phyloP scores from a whole-genome alignment of 352 stramenopile genomes.

The Globisporangium cederbergense region DNA sequence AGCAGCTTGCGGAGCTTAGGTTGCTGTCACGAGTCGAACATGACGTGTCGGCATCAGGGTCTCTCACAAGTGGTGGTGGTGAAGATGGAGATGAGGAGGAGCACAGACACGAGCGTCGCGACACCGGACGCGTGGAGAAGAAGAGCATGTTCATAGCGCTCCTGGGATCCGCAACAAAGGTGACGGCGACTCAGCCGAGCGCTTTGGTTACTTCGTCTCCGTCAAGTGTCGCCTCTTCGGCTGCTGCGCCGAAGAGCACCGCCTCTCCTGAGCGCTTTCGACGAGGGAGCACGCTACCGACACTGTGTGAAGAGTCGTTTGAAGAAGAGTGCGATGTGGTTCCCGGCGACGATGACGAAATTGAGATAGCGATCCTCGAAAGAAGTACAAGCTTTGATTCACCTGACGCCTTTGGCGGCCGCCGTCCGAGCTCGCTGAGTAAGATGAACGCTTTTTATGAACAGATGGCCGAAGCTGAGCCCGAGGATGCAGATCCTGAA shows the following conservation, averaged over 20 bases:
- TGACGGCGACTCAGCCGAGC: no score
- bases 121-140: constrained; percentile 1
- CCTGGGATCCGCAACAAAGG: constrained; percentile 3
- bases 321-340: constrained; percentile 4
- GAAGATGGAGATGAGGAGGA: background rate
- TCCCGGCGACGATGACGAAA: background rate
- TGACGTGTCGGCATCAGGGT: background rate
- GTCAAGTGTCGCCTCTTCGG: background rate
- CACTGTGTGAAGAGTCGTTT: constrained; percentile 8
- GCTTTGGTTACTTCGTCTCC: background rate
- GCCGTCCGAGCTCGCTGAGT: background rate
- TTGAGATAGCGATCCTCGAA: background rate
- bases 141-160: constrained; percentile 16
- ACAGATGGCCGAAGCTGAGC: background rate
- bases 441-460: background rate
- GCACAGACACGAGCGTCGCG: background rate
- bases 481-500: constrained; percentile 3
- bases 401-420: background rate
- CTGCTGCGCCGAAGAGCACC: background rate
- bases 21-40: constrained; percentile 39
- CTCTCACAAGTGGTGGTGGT: no score
- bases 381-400: no score
- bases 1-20: constrained; percentile 45
- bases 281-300: constrained; percentile 7
- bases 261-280: constrained; percentile 6